Evolutionary conservation across 805 yeast genomes (phyloP).

Genomic region (Yamadazyma laniorum): DNA sequence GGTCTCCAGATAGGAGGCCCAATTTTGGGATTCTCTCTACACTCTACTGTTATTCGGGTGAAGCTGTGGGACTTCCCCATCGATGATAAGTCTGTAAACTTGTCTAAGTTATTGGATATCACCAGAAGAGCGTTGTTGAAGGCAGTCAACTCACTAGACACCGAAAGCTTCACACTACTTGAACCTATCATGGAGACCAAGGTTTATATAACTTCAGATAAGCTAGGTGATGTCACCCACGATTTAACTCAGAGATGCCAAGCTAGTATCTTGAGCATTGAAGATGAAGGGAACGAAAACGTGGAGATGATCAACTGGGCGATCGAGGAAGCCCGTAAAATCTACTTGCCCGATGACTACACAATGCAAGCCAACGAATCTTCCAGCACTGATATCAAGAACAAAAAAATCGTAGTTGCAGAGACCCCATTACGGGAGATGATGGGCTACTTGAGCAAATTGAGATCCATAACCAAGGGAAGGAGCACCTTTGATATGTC

Average conservation of each 20-base stretch:
- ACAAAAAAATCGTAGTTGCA: conserved; percentile 65
- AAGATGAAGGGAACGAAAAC: conserved; percentile 51
- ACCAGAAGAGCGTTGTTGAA: conserved; percentile 36
- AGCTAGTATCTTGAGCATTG: conserved; percentile 70
- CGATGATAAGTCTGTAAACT: conserved; percentile 41
- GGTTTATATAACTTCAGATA: conserved; percentile 65
- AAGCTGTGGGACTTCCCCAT: conserved; percentile 52
- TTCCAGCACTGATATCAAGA: conserved; percentile 19
- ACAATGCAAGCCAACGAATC: conserved; percentile 38
- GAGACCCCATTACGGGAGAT: conserved; percentile 83
- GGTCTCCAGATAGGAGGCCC: conserved; percentile 70
- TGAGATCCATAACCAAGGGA: conserved; percentile 87
- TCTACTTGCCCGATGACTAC: conserved; percentile 77
- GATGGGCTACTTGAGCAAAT: conserved; percentile 79
- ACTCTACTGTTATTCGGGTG: conserved; percentile 58
- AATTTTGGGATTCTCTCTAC: conserved; percentile 53
- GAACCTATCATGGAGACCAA: conserved; percentile 87
- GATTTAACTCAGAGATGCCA: conserved; percentile 78
- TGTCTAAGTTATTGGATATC: conserved; percentile 43
- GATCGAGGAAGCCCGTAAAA: conserved; percentile 53
- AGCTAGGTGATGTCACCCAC: conserved; percentile 78
- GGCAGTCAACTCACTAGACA: conserved; percentile 20
- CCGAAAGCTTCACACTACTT: conserved; percentile 50
- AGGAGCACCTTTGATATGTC: conserved; percentile 81
- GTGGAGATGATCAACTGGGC: conserved; percentile 46